A percentile compares a stretch with the other conserved stretches of the same genome.
phyloP scores from a whole-genome alignment of 345 rosid species.

The Populus nigra region DNA sequence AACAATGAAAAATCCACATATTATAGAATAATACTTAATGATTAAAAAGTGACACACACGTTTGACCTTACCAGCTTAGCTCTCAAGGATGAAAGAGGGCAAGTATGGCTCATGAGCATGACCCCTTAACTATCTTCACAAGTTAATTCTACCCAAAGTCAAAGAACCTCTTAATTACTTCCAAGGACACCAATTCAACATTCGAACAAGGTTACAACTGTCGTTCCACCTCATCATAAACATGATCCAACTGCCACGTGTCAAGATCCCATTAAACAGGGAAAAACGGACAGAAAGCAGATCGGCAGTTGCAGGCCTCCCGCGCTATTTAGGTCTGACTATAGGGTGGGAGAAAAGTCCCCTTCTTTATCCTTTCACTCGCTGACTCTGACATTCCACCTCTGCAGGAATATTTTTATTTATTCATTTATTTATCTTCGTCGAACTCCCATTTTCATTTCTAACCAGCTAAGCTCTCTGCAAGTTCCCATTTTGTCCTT shows the following conservation, averaged over 20 bases:
- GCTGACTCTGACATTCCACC: constrained; percentile 20
- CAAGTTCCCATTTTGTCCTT: not conserved
- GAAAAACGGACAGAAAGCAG: constrained; percentile 13
- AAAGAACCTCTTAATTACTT: not conserved
- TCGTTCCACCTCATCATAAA: not conserved
- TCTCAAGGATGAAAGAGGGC: not conserved
- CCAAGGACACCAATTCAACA: not conserved
- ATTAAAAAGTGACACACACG: not conserved
- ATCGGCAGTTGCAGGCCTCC: constrained; percentile 16
- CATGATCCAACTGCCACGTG: constrained; percentile 7
- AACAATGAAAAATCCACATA: no score
- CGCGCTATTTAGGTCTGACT: not conserved
- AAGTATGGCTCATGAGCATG: constrained; percentile 10
- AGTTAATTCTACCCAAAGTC: not conserved
- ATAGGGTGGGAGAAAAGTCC: constrained; percentile 2
- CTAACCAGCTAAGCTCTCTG: not conserved
- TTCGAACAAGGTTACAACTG: constrained; percentile 1
- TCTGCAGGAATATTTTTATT: not conserved
- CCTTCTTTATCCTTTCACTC: not conserved
- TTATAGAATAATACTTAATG: no score
- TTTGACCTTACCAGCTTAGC: not conserved
- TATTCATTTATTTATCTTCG: not conserved
- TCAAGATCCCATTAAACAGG: not conserved
- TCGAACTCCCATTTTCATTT: not conserved
- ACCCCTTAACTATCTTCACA: not conserved